Conservation (phyloP, 768 basidiomycete genomes). For the Hypholoma fasciculare region DNA sequence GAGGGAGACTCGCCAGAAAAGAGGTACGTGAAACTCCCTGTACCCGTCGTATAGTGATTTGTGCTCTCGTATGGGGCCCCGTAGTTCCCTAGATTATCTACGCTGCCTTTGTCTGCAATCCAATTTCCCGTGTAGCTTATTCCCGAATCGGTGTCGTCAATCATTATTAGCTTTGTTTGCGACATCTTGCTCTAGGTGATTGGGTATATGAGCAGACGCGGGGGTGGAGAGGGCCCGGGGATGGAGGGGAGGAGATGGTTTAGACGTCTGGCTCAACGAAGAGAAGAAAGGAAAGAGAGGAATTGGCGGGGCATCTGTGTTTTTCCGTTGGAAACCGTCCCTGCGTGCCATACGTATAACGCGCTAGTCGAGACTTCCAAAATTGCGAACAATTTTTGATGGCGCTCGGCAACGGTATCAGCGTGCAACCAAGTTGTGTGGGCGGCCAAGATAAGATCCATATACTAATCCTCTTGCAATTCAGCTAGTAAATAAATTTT, state of each 20-base stretch:
- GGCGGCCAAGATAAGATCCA: too few relatives aligned
- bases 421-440: background rate
- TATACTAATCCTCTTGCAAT: too few relatives aligned
- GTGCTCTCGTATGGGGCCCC: conserved; percentile 3
- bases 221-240: background rate
- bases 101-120: conserved; percentile 3
- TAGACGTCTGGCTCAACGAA: background rate
- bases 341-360: too few relatives aligned
- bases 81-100: conserved; percentile 5
- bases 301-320: background rate
- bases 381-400: too few relatives aligned
- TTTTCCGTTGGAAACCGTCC: too few relatives aligned
- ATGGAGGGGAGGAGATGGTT: background rate
- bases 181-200: conserved; percentile 2
- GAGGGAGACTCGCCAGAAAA: conserved; percentile 1
- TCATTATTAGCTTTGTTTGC: background rate
- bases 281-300: background rate
- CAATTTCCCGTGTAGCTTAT: conserved; percentile 3
- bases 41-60: background rate
- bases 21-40: conserved; percentile 1
- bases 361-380: too few relatives aligned
- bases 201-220: background rate
- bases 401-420: background rate
- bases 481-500: too few relatives aligned
- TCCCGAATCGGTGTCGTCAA: conserved; percentile 3